phyloP scores from a whole-genome alignment of 2,329 filamentous ascomycete species.

The Colletotrichum sublineola region DNA sequence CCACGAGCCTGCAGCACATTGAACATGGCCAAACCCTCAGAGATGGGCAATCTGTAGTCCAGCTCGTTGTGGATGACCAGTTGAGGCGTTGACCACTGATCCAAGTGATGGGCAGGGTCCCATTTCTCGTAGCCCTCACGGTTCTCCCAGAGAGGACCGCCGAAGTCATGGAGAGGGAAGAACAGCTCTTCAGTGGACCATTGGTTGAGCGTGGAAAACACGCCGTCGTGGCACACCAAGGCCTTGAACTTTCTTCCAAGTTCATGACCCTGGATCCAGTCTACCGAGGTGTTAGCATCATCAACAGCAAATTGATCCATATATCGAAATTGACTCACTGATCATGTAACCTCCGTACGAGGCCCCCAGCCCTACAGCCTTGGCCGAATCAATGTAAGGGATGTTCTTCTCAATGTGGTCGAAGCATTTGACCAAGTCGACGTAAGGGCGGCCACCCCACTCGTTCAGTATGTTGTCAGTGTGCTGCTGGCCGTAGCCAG shows the following conservation, averaged over 20 bases:
- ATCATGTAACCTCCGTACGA: slow-evolving; percentile 84
- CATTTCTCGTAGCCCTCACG: slow-evolving; percentile 75
- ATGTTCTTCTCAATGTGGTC: slow-evolving; percentile 78
- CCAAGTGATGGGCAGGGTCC: slow-evolving; percentile 74
- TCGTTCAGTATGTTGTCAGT: slow-evolving; percentile 82
- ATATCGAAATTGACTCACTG: slow-evolving; percentile 59
- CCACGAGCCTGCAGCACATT: slow-evolving; percentile 84
- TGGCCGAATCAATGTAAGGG: slow-evolving; percentile 75
- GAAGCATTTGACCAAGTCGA: slow-evolving; percentile 84
- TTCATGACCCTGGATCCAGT: slow-evolving; percentile 92
- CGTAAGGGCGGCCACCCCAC: slow-evolving; percentile 89
- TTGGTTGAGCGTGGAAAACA: slow-evolving; percentile 79
- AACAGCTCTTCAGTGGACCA: slow-evolving; percentile 78
- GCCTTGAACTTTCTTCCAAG: slow-evolving; percentile 89
- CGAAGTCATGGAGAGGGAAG: slow-evolving; percentile 77
- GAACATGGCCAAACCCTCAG: slow-evolving; percentile 87
- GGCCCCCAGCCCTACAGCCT: slow-evolving; percentile 80
- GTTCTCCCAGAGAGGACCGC: slow-evolving; percentile 72
- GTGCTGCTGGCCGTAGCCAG: slow-evolving; percentile 84
- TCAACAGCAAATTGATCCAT: neutral
- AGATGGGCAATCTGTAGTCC: slow-evolving; percentile 88
- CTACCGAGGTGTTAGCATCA: slow-evolving; percentile 52
- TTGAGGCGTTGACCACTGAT: slow-evolving; percentile 87
- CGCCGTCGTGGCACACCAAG: slow-evolving; percentile 88
- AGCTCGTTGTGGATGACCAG: slow-evolving; percentile 88